phyloP scores from a whole-genome alignment of 108 stramenopile genomes.

The Mediolabrus comicus region DNA sequence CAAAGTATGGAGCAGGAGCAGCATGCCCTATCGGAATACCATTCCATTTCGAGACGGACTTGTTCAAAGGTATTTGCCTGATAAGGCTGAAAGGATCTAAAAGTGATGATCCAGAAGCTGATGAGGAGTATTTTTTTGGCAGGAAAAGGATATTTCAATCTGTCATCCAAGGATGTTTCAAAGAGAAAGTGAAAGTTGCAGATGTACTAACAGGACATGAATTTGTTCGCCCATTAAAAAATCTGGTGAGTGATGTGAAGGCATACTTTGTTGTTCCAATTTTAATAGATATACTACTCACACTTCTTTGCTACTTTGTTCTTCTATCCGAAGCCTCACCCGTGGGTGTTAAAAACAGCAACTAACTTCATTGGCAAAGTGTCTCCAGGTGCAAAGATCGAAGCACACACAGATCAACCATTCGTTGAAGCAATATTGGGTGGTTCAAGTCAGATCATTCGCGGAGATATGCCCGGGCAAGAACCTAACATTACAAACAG shows the following conservation, averaged over 20 bases:
- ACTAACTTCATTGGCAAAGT: constrained; percentile 41
- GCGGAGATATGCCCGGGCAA: constrained; percentile 48
- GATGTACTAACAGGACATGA: constrained; percentile 62
- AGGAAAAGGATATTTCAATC: constrained; percentile 56
- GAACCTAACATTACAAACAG: constrained; percentile 40
- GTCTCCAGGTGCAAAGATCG: constrained; percentile 33
- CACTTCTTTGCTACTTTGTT: too few relatives aligned
- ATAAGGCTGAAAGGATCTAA: constrained; percentile 44
- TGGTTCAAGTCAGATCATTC: constrained; percentile 30
- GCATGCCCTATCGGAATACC: constrained; percentile 33
- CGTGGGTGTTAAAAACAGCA: constrained; percentile 40
- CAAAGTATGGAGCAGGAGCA: constrained; percentile 16
- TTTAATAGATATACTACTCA: too few relatives aligned
- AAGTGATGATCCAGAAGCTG: constrained; percentile 34
- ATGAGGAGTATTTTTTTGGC: constrained; percentile 54
- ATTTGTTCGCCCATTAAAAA: constrained; percentile 47
- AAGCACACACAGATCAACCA: constrained; percentile 33
- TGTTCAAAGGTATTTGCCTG: constrained; percentile 58
- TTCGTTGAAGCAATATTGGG: constrained; percentile 32
- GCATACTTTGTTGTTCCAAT: too few relatives aligned
- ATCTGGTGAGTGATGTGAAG: too few relatives aligned
- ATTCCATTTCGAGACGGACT: constrained; percentile 50
- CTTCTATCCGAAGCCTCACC: too few relatives aligned
- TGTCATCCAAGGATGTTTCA: constrained; percentile 66
- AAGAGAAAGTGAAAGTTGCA: constrained; percentile 45